Base-by-base conservation (phyloP, 2,329 filamentous ascomycete species). In the Fusarium coffeatum region DNA sequence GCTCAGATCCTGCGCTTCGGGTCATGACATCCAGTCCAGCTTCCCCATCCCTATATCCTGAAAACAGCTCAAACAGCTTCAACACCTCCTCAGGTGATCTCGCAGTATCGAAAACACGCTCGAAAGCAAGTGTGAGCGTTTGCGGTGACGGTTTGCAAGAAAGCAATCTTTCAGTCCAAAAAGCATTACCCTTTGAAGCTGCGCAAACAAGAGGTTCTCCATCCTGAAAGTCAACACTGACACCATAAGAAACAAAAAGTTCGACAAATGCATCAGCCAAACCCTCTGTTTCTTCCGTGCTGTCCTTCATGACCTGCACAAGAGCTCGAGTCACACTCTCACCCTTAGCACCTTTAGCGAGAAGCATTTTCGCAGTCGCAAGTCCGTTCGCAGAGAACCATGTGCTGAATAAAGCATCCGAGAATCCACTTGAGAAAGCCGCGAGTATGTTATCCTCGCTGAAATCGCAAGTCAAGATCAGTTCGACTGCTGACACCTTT, bases 151-250 rank as follows among this genome's bases (percentile, higher is more conserved):
- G 87, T 11, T 82, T 81, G 55, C 84, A 81, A 7, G 80, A 76
- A 8, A 90, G 79, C 23, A 91, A 80, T 48, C 82, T 79, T 49
- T 77, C 78, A 4, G 88, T 84, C 67, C 90, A 82, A 15, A 80
- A 78, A 8, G 80, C 74, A 50, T 88, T 83, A 9, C 84, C 87
- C 45, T 81, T 83, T 2, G 83, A 83, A 2, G 88, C 85, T 3
- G 88, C 87, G 51, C 83, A 78, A 55, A 84, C 83, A 9, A 91
- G 76, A 3, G 86, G 84, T 71, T 87, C 80, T 9, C 88, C 89
- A 50, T 84, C 76, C 40, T 85, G 82, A 71, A 83, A 81, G 68
- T 88, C 84, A 60, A 87, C 81, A 46, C 85, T 80, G 1, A 82
- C 83, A 4, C 79, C 81, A 54, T 84, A 76, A 8, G 64, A 68